Percentiles rank a stretch among this genome's conserved stretches.
phyloP scores from a whole-genome alignment of 1,284 basidiomycete species.

The Ganoderma multipileum region DNA sequence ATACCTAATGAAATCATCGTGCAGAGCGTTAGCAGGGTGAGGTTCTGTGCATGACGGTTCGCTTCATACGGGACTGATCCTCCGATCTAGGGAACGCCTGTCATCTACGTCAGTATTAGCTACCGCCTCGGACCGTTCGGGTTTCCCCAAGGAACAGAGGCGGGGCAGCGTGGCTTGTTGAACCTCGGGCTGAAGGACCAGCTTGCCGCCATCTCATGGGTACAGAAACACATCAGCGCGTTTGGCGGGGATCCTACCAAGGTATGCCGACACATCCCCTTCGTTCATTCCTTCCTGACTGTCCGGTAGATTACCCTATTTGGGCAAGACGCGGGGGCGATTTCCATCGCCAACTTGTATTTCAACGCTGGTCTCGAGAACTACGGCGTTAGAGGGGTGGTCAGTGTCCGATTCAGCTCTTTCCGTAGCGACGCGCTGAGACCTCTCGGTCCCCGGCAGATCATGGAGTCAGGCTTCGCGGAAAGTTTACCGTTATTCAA shows the following conservation, averaged over 20 bases:
- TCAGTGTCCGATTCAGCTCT: conserved; percentile 36
- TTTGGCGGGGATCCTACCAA: conserved; percentile 38
- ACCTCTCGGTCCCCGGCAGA: conserved; percentile 4
- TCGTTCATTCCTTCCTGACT: not conserved
- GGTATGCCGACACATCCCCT: conserved; percentile 30
- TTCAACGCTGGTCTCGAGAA: conserved; percentile 48
- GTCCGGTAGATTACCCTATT: conserved; percentile 53
- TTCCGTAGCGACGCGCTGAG: no score
- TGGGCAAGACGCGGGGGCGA: conserved; percentile 61
- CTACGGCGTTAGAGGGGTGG: conserved; percentile 48
- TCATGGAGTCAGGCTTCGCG: conserved; percentile 25
- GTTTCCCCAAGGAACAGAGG: conserved; percentile 54
- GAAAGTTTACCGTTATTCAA: conserved; percentile 18
- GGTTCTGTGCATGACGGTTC: conserved; percentile 10
- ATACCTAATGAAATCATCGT: conserved; percentile 52
- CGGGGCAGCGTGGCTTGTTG: conserved; percentile 42
- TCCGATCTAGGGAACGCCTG: conserved; percentile 46
- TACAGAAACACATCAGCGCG: conserved; percentile 57
- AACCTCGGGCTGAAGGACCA: conserved; percentile 56
- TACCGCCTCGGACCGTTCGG: conserved; percentile 55
- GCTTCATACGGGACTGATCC: no score
- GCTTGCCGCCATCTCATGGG: conserved; percentile 52
- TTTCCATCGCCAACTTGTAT: conserved; percentile 50
- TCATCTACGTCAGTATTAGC: no score
- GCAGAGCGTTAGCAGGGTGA: conserved; percentile 52